Evolutionary conservation across 2,329 filamentous ascomycete genomes (phyloP).

Genomic region (Penicillium sp.): DNA sequence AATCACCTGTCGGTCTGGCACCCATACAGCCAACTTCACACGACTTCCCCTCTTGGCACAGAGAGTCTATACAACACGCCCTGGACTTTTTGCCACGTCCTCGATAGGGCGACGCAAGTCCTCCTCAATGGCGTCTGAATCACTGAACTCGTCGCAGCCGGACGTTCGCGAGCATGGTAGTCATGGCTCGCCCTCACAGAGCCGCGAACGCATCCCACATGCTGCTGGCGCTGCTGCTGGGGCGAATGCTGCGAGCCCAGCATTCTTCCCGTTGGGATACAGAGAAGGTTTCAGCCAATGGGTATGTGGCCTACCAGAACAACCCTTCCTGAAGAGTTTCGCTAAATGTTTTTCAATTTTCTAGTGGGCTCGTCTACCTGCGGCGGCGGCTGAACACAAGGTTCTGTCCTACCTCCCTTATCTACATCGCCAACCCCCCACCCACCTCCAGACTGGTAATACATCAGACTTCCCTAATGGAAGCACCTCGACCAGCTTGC

Average conservation of each 20-base stretch:
- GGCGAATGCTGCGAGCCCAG: slow-evolving; percentile 29
- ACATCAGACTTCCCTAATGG: slow-evolving; percentile 29
- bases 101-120: slow-evolving; percentile 18
- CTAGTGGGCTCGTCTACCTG: slow-evolving; percentile 82
- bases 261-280: slow-evolving; percentile 79
- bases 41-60: background rate
- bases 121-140: slow-evolving; percentile 39
- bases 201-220: slow-evolving; percentile 28
- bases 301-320: slow-evolving; percentile 53
- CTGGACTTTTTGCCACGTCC: slow-evolving; percentile 14
- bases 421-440: slow-evolving; percentile 66
- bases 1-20: slow-evolving; percentile 2
- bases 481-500: slow-evolving; percentile 30
- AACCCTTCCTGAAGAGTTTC: background rate
- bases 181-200: slow-evolving; percentile 18
- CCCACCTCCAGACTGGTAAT: slow-evolving; percentile 62
- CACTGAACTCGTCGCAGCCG: slow-evolving; percentile 33
- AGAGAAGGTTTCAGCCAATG: slow-evolving; percentile 91
- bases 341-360: slow-evolving; percentile 18
- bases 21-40: background rate
- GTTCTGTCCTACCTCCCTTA: slow-evolving; percentile 85
- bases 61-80: slow-evolving; percentile 1
- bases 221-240: slow-evolving; percentile 32
- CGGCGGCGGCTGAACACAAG: slow-evolving; percentile 79
- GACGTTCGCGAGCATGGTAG: slow-evolving; percentile 24